Evolutionary conservation across 2,329 filamentous ascomycete species (phyloP), one percentile per base, ranked within the genome.

Genomic region (Stemphylium beticola): DNA sequence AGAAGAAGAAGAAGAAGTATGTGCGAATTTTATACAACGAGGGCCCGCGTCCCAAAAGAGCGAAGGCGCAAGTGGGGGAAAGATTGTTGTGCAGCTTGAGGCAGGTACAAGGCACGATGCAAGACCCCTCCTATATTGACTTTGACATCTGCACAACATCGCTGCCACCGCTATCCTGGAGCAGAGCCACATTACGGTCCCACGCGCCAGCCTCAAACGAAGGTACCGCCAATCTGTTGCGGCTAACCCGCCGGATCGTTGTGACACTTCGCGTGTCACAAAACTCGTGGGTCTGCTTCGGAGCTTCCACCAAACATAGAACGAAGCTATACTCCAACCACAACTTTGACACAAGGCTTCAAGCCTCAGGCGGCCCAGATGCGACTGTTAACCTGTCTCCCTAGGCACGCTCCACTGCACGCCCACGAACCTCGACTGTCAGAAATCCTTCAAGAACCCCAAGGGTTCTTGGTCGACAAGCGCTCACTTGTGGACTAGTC

Each of bases 181-280:
- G 65, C 64, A 66, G 61, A 69, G 62, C 65, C 61, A 68, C 58
- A 53, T 61, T 59, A 60, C 68, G 58, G 59, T 61, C 65, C 62
- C 64, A 69, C 61, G 67, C 66, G 67, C 70, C 67, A 70, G 66
- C 63, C 66, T 73, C 73, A 73, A 72, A 74, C 69, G 45, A 60
- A 65, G 55, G 57, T 52, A 67, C 58, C 55, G 60, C 62, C 62
- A 61, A 57, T 67, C 60, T 66, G 64, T 67, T 58, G 66, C 69
- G 68, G 65, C 67, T 73, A 72, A 60, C 64, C 62, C 60, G 56
- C 57, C 54, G 60, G 53, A 49, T 62, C 55, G 43, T 52, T 49
- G 64, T 71, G 66, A 73, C 62, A 72, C 69, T 61, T 53, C 45
- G 54, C 46, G 56, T 65, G 73, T 75, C 60, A 71, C 60, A 73